Evolutionary conservation across 306 rosid species (phyloP), one percentile per base, ranked within the genome.

Genomic region (Trifolium dubium): DNA sequence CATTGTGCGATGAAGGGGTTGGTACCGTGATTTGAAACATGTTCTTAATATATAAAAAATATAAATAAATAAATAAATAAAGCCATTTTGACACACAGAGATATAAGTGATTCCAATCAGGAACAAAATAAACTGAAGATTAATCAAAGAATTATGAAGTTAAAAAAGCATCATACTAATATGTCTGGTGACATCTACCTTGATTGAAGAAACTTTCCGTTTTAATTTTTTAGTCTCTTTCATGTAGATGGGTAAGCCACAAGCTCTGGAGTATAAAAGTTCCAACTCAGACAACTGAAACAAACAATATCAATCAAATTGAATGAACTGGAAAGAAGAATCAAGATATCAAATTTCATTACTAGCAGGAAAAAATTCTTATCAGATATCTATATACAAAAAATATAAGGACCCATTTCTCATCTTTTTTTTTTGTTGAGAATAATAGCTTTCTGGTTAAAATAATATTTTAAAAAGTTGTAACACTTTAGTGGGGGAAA

Each of bases 271-370:
- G 88, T 89, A 76, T 73, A 94, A 71, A 67, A 67, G 65, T 80
- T 92, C 96, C 96, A 92, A 87, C 80, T 88, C 93, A 65, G 86
- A 81, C 75, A 94, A 72, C 99, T 94, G 90, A 34, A 85, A 68
- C 35, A 73, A 78, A 74, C 56, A 79, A 80, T 35, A 53, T 28
- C 56, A 74, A 77, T 85, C 66, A 72, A 40, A 77, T 37, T 60
- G 40, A 80, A 75, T 80, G 62, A 71, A 82, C 75, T 44, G 31
- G 71, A 77, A 83, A 75, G 66, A 79, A 74, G 56, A 77, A 82
- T 64, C 74, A 78, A 19, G 35, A 64, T 59, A 58, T 53, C 73
- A 67, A n/a, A 50, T 41, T 35, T 43, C 32, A 67, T 31, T 66
- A 18, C 43, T 78, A 64, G 69, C 64, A 56, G 61, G 71, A 77